Evolutionary conservation across 257 asterid genomes (phyloP), one percentile per base, ranked within the genome.

Genomic region (Sherardia arvensis): DNA sequence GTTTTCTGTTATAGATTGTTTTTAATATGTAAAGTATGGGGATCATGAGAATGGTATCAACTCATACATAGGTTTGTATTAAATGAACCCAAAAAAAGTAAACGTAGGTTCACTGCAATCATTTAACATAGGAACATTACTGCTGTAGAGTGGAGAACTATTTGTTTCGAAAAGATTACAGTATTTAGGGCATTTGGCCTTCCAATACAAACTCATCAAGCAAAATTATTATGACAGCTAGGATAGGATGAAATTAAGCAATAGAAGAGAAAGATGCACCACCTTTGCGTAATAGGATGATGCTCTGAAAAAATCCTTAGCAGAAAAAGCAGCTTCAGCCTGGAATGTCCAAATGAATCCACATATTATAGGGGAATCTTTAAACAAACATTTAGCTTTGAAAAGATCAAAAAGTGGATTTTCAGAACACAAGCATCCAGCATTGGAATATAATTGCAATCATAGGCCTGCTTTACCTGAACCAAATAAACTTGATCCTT

Each of bases 251-350:
- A 38, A 38, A 32, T 49, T 15, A 2, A 36, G 53, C 27, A 67
- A 21, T 2, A 7, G 3, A 29, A 63, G 59, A 29, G 9, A 26
- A 70, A 61, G 34, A 10, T 10, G 33, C 29, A 23, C 34, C 72
- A 92, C 97, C 86, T 93, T 93, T 26, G 99, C 96, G 74, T 81
- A 93, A 78, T 89, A 93, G 54, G 94, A 90, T 77, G 97, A 87
- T 53, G 99, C 96, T 81, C 99, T 85, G 79, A 82, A 75, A 70
- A 87, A 93, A 75, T 93, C 99, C 85, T 87, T 93, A 5, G 80
- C 79, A 73, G 74, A 67, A 83, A 93, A 93, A 70, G 96, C 99
- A 73, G 81, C 80, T 75, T 93, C 99, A 70, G 97, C 99, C 99
- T 92, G 88, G 81, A 79, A 72, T 29, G 22, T n/a, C 34, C 26